These are phyloP conservation scores for Globisporangium ultimum DNA, from an alignment of 352 stramenopile species.

Conservation along the genomic window DNA sequence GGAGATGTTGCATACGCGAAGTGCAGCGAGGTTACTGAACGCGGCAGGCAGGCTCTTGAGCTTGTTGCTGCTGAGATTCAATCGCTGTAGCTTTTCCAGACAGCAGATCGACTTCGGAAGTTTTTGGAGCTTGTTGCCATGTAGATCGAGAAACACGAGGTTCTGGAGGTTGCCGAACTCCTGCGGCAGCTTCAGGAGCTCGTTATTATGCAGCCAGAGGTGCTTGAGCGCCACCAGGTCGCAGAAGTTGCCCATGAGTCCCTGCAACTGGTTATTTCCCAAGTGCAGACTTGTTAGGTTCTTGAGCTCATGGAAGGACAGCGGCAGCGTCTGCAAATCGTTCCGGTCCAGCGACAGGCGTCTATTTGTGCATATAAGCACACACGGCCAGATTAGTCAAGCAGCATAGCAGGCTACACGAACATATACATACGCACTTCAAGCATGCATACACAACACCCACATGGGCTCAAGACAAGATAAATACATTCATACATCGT, in stretches of 20 bases:
- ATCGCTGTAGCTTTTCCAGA: conserved; percentile 21
- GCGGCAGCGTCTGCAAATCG: conserved; percentile 44
- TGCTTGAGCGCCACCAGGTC: conserved; percentile 30
- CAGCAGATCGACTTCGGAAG: conserved; percentile 52
- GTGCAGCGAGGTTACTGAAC: conserved; percentile 39
- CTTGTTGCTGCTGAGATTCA: conserved; percentile 45
- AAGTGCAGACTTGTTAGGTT: conserved; percentile 35
- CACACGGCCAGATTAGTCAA: background rate
- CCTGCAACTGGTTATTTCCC: conserved; percentile 39
- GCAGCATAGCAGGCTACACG: background rate
- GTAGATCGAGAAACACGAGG: conserved; percentile 39
- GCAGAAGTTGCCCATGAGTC: conserved; percentile 52
- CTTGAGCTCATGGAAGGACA: conserved; percentile 49
- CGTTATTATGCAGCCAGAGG: conserved; percentile 31
- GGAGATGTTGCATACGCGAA: conserved; percentile 38
- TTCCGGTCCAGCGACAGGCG: conserved; percentile 47
- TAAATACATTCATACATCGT: too few relatives aligned
- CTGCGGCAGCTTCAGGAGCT: conserved; percentile 5
- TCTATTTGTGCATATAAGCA: conserved; percentile 18
- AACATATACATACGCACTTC: background rate
- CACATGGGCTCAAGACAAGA: too few relatives aligned
- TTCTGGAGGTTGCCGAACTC: conserved; percentile 31
- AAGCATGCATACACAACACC: too few relatives aligned
- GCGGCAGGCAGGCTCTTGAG: conserved; percentile 35
- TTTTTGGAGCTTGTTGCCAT: conserved; percentile 34